Conservation (phyloP, 345 rosid species). For the Sonneratia alba region DNA sequence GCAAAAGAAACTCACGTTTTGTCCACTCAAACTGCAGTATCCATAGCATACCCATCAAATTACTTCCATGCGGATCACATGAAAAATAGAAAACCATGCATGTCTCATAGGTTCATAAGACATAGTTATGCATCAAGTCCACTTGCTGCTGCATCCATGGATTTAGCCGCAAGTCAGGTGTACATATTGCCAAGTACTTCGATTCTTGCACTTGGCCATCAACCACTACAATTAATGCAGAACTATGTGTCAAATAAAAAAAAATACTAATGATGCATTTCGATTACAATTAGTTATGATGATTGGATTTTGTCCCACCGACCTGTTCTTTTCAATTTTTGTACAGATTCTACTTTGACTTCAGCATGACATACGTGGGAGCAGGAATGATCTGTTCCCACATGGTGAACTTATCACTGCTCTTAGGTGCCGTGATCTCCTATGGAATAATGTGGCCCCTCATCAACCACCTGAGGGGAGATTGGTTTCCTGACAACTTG, state of each 20-base stretch:
- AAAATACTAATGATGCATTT: too few species aligned
- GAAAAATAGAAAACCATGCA: neutral
- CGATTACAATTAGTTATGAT: too few species aligned
- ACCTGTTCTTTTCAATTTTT: neutral
- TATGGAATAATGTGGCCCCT: conserved; percentile 91
- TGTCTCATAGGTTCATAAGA: too few species aligned
- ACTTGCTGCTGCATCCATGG: too few species aligned
- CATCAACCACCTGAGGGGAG: conserved; percentile 52
- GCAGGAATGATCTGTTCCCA: conserved; percentile 95
- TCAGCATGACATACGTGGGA: conserved; percentile 74
- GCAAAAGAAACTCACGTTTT: neutral
- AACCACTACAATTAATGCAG: too few species aligned
- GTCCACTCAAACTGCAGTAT: neutral
- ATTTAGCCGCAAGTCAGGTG: too few species aligned
- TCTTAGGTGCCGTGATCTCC: conserved; percentile 75
- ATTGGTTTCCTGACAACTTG: conserved; percentile 57
- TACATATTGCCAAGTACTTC: too few species aligned
- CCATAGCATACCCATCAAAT: neutral
- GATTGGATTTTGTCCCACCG: neutral
- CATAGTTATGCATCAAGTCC: too few species aligned
- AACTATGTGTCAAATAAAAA: too few species aligned
- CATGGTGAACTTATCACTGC: conserved; percentile 75
- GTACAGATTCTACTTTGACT: conserved; percentile 77
- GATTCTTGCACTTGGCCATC: too few species aligned
- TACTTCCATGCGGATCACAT: neutral